Base-by-base conservation (phyloP, 441 rosid genomes). In the Populus hybrid region DNA sequence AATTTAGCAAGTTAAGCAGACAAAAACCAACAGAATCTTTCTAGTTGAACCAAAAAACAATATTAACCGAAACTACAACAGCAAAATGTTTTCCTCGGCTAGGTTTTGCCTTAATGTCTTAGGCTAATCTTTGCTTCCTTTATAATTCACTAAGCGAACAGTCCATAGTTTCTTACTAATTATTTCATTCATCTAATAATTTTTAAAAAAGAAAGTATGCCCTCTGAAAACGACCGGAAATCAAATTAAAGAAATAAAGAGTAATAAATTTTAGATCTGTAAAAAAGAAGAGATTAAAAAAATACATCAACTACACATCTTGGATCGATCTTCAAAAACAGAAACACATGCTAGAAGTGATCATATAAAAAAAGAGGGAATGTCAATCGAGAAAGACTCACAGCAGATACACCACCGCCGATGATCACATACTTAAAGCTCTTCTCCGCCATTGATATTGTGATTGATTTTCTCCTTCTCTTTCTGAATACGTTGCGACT, bases 371-470 rank as follows among this genome's bases (percentile, higher is more conserved):
- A 68, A 21, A 50, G 28, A 42, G 21, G 20, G 31, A 21, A 40
- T 33, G 16, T 36, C 26, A 66, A 79, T 42, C 5, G 63, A 75
- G 9, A 40, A 78, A 63, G 4, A 89, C 97, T 89, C 77, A 95
- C 97, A 24, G 97, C 98, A 0, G 99, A 81, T 66, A 95, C 97
- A 20, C 98, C 98, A 36, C 99, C 99, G 71, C 98, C 99, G 67
- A 90, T 81, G 84, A 95, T 92, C 83, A 91, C 91, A 87, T 94
- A 95, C 82, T 95, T 92, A 78, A 92, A 94, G 83, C 88, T 82
- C 86, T 88, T 94, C 83, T 84, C 93, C 68, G 93, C 95, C 98
- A 95, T 95, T 73, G 87, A 74, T 75, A n/a, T 2, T 0, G 26
- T 29, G 76, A 66, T 35, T 31, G 74, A 31, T 53, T 63, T 45